A percentile compares a stretch with the other conserved stretches of the same genome.
Evolutionary conservation across 495 filamentous ascomycete genomes (phyloP).

Genomic region (Aspergillus egyptiacus): DNA sequence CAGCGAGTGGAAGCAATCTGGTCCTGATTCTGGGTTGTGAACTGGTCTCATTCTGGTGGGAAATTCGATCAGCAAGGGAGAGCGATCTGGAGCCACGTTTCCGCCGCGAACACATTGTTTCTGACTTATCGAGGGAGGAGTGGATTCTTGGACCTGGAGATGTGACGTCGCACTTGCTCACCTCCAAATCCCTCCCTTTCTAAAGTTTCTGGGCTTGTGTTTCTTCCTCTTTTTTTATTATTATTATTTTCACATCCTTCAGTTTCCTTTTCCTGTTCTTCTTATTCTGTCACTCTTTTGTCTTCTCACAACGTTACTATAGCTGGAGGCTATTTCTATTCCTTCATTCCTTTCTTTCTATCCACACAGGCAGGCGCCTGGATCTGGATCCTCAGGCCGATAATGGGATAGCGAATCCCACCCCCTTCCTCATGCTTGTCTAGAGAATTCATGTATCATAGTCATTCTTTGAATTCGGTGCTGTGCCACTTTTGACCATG

Average conservation of each 20-base stretch:
- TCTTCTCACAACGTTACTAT: neutral
- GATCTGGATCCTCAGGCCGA: constrained; percentile 3
- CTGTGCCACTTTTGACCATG: constrained; percentile 10
- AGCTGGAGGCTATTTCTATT: neutral
- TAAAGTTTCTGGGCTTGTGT: constrained; percentile 1
- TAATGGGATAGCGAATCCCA: neutral
- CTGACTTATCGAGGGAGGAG: neutral
- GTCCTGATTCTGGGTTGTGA: too few relatives aligned
- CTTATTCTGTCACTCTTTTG: neutral
- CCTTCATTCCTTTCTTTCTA: constrained; percentile 7
- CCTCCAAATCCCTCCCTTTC: neutral
- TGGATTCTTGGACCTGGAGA: constrained; percentile 5
- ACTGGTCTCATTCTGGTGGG: too few relatives aligned
- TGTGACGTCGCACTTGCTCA: constrained; percentile 13
- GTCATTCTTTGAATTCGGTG: neutral
- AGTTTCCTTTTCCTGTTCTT: neutral
- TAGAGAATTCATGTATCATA: constrained; percentile 5
- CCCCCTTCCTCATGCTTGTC: neutral
- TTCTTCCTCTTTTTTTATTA: neutral
- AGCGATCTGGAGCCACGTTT: constrained; percentile 15
- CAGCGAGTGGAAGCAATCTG: neutral
- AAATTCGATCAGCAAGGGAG: constrained; percentile 5
- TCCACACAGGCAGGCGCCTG: neutral
- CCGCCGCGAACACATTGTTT: neutral
- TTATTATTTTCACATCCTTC: neutral